Evolutionary conservation across 176 grass and related monocot species (phyloP).

Genomic region (Microstegium vimineum): DNA sequence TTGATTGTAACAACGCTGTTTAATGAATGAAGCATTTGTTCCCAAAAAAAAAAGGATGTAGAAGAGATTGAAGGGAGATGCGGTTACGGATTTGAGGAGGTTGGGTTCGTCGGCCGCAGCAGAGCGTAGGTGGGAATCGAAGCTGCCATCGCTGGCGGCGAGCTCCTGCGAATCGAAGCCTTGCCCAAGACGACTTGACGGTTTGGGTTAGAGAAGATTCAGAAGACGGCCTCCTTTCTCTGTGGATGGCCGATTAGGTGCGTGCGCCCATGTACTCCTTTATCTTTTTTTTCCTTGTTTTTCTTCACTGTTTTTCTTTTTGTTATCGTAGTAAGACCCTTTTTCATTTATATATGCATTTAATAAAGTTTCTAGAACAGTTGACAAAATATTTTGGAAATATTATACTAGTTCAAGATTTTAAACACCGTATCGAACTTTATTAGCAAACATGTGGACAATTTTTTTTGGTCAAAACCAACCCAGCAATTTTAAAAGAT

Average conservation of each 20-base stretch:
- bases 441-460: too few species aligned
- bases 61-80: background rate
- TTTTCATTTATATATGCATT: background rate
- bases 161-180: background rate
- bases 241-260: background rate
- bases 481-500: too few species aligned
- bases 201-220: background rate
- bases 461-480: too few species aligned
- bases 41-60: too few species aligned
- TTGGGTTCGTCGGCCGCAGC: background rate
- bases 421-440: too few species aligned
- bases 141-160: background rate
- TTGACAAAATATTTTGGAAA: background rate
- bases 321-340: background rate
- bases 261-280: too few species aligned
- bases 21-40: too few species aligned
- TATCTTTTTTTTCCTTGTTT: background rate
- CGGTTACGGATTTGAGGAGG: background rate
- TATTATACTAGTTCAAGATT: background rate
- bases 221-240: background rate
- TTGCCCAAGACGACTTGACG: background rate
- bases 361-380: background rate
- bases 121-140: background rate
- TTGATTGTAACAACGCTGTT: too few species aligned
- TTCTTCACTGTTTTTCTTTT: background rate